Evolutionary conservation across 2,329 filamentous ascomycete species (phyloP), one percentile per base, ranked within the genome.

Genomic region (Arthrobotrys sinensis): DNA sequence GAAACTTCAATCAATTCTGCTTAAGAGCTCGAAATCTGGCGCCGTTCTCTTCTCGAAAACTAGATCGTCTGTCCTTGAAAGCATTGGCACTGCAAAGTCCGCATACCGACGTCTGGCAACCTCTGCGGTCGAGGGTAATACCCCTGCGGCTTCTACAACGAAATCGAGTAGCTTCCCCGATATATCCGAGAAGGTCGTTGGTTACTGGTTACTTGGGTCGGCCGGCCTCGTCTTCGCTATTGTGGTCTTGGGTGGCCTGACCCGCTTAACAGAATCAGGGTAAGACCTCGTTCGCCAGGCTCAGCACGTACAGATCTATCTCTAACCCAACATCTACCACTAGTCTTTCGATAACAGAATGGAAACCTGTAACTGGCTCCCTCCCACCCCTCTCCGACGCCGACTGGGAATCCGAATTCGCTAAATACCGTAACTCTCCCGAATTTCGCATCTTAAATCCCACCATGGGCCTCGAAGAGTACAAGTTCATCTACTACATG

Each of bases 401-500:
- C 76, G 92, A 95, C 83, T 99, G 96, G 96, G 91, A 97, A 81
- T 90, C 91, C 80, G 96, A 98, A 83, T 99, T 98, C 86, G 87
- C 90, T 70, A 96, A 96, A 85, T 99, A 99, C 87, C 91, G 92
- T 80, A 90, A 92, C 50, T 97, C 94, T 19, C 96, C 96, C 79
- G 96, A 99, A 85, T 99, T 95, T 86, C 90, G 92, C 83, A 89
- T 94, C 79, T 88, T 99, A 81, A 99, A 99, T 86, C 92, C 94
- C 36, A 90, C 93, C 84, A 99, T 99, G 96, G 91, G 89, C 36
- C 87, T 99, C 71, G 89, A 91, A 75, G 96, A 99, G 84, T 99
- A 98, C 87, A 97, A 98, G 85, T 92, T 96, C 84, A 99, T 99
- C 81, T 99, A 98, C 88, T 99, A 92, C 85, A 98, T 98, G 96